Base-by-base conservation (phyloP, 176 grass and related monocot species). In the Oryza coarctata region DNA sequence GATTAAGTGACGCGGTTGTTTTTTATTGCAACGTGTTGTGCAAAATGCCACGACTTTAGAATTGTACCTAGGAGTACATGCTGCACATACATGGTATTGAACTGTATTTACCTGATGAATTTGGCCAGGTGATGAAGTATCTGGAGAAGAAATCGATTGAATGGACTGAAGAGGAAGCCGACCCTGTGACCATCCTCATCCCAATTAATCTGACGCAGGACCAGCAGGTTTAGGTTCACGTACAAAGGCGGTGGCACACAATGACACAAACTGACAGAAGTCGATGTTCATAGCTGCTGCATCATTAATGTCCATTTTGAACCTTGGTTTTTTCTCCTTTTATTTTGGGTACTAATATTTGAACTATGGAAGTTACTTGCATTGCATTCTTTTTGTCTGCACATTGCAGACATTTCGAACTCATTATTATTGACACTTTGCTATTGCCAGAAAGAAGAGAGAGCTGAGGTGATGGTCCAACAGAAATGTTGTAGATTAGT, bases 91-190 rank as follows among this genome's bases (percentile, higher is more conserved):
- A 64, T 85, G 30, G 9, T 73, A 7, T 4, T 36, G 13, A 44
- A 52, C 49, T 27, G 29, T 49, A 57, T 26, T 83, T 12, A 68
- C 36, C 14, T 41, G 58, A 39, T 65, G 9, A 79, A 44, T 78
- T 11, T 75, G 34, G 29, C 13, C 87, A 98, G 95, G 95, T 90
- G 15, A 76, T 83, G 69, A 94, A 84, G 73, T 84, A 91, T 90
- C 67, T 98, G 52, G 84, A 98, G 52, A 94, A 88, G 67, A 84
- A 91, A 86, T 91, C 86, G 26, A 55, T 94, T 57, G 27, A 86
- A 22, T 98, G 92, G 92, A 90, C 67, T 12, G 88, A 93, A 91
- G 84, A 85, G 68, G 92, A 89, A 57, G 61, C 65, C 36, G 49
- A 88, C 45, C 77, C 65, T 63, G 88, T 84, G 68, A 93, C 52